These are phyloP conservation scores for Cytospora piceae DNA, from an alignment of 2,329 filamentous ascomycete genomes.

Conservation along the genomic window DNA sequence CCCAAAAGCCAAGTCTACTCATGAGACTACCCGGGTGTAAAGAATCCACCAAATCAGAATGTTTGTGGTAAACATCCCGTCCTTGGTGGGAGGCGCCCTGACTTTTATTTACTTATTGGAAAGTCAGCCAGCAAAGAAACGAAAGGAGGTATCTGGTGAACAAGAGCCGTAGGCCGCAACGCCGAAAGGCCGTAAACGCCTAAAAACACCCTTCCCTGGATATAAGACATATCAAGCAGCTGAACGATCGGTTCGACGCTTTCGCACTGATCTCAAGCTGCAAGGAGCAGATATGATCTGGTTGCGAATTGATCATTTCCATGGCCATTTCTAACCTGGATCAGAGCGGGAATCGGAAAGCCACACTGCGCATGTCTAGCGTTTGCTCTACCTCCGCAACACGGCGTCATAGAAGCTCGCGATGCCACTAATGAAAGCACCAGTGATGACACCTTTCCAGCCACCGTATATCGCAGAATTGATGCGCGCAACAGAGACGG, in stretches of 20 bases:
- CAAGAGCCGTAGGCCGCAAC: constrained; percentile 24
- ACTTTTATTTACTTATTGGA: background rate
- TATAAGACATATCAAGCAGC: constrained; percentile 5
- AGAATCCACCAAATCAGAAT: background rate
- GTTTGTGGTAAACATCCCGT: background rate
- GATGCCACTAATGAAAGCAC: constrained; percentile 68
- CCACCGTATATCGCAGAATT: constrained; percentile 71
- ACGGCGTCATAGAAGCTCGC: constrained; percentile 79
- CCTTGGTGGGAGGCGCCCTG: background rate
- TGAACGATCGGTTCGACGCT: background rate
- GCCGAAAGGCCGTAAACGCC: constrained; percentile 29
- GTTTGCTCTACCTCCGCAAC: constrained; percentile 62
- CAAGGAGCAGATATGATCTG: background rate
- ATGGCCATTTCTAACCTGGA: background rate
- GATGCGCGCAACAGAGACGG: constrained; percentile 64
- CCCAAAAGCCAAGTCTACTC: constrained; percentile 5
- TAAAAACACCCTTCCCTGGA: constrained; percentile 19
- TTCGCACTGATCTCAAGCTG: background rate
- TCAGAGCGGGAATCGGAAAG: background rate
- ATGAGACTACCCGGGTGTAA: too few relatives aligned
- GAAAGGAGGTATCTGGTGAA: constrained; percentile 26
- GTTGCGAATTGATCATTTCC: background rate
- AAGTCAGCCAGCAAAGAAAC: constrained; percentile 15
- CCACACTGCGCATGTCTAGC: background rate
- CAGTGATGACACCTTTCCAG: constrained; percentile 70